phyloP scores from a whole-genome alignment of 371 early-diverging fungal species.

The Parasitella parasitica region DNA sequence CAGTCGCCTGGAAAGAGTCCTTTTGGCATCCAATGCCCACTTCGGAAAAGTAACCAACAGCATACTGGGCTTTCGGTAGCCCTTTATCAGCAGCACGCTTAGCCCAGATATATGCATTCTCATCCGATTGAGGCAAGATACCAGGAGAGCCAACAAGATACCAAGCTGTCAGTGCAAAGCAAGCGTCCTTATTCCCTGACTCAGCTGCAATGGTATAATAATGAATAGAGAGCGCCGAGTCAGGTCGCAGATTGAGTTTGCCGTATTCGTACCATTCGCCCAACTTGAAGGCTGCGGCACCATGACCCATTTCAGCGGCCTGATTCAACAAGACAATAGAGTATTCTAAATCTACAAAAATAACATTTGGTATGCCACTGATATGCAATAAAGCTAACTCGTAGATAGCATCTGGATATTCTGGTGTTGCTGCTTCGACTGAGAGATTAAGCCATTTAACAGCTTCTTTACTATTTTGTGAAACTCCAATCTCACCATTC shows the following conservation, averaged over 20 bases:
- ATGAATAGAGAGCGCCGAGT: constrained; percentile 69
- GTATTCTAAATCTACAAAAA: constrained; percentile 75
- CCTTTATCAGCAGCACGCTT: constrained; percentile 84
- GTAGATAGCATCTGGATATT: constrained; percentile 80
- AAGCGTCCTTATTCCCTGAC: constrained; percentile 86
- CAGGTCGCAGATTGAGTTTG: constrained; percentile 62
- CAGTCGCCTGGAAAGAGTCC: constrained; percentile 68
- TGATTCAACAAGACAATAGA: constrained; percentile 71
- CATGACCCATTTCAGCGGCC: constrained; percentile 79
- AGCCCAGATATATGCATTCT: constrained; percentile 89
- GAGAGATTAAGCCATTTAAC: constrained; percentile 81
- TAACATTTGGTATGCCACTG: constrained; percentile 65
- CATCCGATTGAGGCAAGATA: constrained; percentile 79
- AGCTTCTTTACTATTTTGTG: constrained; percentile 68
- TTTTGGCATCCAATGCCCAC: constrained; percentile 75
- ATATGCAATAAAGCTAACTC: constrained; percentile 77
- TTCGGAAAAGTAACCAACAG: constrained; percentile 85
- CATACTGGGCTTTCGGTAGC: constrained; percentile 85
- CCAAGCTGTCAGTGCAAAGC: constrained; percentile 89
- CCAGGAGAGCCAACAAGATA: constrained; percentile 83
- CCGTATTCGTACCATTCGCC: constrained; percentile 85
- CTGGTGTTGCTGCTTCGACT: constrained; percentile 69
- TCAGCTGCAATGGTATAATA: constrained; percentile 83
- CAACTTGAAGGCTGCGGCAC: constrained; percentile 72
- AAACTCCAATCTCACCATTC: constrained; percentile 68